These are phyloP conservation scores for Gastrolobium villosum DNA, from an alignment of 306 rosid species.

Conservation along the genomic window DNA sequence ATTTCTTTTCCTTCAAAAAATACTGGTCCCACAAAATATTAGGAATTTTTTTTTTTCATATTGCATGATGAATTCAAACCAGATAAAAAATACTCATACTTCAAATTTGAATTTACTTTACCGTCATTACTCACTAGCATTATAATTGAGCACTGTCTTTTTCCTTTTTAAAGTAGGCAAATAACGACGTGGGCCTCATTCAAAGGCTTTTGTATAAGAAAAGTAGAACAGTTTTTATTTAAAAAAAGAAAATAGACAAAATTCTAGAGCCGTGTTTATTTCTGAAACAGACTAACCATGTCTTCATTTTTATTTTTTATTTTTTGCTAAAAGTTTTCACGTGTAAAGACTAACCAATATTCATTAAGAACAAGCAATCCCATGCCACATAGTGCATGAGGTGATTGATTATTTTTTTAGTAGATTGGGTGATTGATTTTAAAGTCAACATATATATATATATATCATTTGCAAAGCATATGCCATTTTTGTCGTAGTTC, in stretches of 20 bases:
- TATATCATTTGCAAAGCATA: background rate
- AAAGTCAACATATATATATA: background rate
- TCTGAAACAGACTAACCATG: background rate
- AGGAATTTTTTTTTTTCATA: too few species aligned
- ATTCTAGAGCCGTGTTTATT: background rate
- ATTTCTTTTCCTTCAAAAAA: too few species aligned
- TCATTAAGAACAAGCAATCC: background rate
- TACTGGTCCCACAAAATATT: too few species aligned
- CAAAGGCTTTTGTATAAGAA: constrained; percentile 2
- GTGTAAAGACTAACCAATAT: background rate
- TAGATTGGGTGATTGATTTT: background rate
- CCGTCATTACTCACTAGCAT: too few species aligned
- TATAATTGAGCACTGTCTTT: too few species aligned
- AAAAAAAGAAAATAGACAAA: background rate
- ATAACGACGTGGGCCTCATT: constrained; percentile 16
- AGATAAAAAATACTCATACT: too few species aligned
- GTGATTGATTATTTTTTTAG: too few species aligned
- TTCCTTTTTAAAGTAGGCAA: background rate
- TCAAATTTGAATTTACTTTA: too few species aligned
- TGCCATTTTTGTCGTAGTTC: background rate
- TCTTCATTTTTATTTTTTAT: background rate
- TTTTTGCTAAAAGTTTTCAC: background rate
- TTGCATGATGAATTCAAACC: too few species aligned
- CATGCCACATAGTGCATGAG: background rate
- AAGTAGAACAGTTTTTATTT: background rate